Evolutionary conservation across 495 filamentous ascomycete species (phyloP), one percentile per base, ranked within the genome.

Genomic region (Apodospora peruviana): DNA sequence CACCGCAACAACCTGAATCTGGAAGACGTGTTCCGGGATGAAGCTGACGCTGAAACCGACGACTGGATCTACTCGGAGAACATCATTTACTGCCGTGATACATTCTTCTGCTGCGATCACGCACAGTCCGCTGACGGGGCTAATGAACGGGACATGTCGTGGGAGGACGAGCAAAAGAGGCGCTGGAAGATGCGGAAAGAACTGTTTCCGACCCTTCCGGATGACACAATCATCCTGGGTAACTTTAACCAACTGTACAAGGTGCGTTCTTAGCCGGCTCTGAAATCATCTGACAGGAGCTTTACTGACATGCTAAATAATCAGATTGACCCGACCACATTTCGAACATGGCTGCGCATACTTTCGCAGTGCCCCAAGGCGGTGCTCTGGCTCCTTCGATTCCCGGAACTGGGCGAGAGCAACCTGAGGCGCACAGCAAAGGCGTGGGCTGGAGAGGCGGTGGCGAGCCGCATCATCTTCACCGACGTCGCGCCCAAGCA

Each of bases 161-260:
- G 93, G 93, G 85, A 87, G 29, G 84, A 90, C 29, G 93, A 99
- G 64, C 86, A 90, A 67, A 68, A 69, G 43, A 75, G 85, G 51
- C 76, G 94, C 50, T 97, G 94, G 93, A 75, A 77, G 43, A 97
- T 96, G 93, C 83, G 93, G 20, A 96, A 95, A 61, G 87, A 95
- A 58, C 64, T 99, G 19, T 99, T 99, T 62, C 94, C 93, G 2
- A 74, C 77, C 10, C 74, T 99, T 19, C 72, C 80, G 11, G 87
- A 96, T 51, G 85, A 96, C 59, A 79, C 81, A 20, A 83, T 99
- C 57, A 96, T 99, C 54, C 78, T 99, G 38, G 93, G 87, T 10
- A 99, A 99, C 69, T 99, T 99, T 67, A 99, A 99, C 66, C 93
- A 99, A 68, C 71, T 99, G 20, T 99, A 99, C 73, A 99, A 99